These are phyloP conservation scores for Globisporangium rhizosaccharum DNA, from an alignment of 352 stramenopile species.

Conservation along the genomic window DNA sequence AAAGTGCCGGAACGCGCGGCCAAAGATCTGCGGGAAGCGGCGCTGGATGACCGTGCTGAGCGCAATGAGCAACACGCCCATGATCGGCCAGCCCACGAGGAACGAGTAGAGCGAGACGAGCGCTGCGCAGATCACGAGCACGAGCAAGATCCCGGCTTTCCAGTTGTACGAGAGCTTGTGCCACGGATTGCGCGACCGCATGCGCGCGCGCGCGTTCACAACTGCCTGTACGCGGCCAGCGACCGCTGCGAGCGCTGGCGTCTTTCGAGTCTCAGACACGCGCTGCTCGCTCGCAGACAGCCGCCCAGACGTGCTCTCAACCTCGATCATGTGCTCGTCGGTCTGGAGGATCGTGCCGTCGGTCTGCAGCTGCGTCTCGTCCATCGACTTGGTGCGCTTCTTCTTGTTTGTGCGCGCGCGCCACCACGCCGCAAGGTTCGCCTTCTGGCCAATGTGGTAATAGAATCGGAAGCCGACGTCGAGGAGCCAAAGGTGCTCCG, in stretches of 20 bases:
- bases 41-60: conserved; percentile 60
- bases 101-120: conserved; percentile 57
- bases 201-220: conserved; percentile 26
- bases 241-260: neutral
- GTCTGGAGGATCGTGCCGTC: conserved; percentile 11
- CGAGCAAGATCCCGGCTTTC: conserved; percentile 41
- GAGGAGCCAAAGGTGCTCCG: conserved; percentile 64
- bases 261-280: neutral
- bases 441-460: conserved; percentile 40
- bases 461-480: conserved; percentile 75
- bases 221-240: conserved; percentile 30
- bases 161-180: conserved; percentile 33
- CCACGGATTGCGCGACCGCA: conserved; percentile 52
- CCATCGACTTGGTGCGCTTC: conserved; percentile 7
- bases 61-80: conserved; percentile 64
- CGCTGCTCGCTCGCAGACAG: neutral
- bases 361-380: conserved; percentile 2
- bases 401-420: neutral
- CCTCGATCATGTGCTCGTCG: conserved; percentile 25
- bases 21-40: conserved; percentile 76
- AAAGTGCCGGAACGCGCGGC: conserved; percentile 64
- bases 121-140: conserved; percentile 48
- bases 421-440: conserved; percentile 28
- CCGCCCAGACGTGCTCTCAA: conserved; percentile 12
- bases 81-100: conserved; percentile 68